Conservation (phyloP, 1,284 basidiomycete species). For the Sporisorium exsertum region DNA sequence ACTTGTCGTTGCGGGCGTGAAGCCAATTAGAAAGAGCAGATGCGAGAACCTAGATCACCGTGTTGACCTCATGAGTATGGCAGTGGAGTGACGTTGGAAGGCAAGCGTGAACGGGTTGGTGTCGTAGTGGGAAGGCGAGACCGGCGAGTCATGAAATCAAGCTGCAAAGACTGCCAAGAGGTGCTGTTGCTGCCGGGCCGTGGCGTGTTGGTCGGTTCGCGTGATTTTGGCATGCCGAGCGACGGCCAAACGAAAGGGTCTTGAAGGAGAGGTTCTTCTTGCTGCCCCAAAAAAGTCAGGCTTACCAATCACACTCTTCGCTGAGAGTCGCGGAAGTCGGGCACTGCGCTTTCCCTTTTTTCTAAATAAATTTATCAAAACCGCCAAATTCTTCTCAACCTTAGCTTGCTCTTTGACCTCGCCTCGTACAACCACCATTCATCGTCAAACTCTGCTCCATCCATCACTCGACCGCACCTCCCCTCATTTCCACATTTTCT, state of each 20-base stretch:
- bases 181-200: no score
- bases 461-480: not conserved
- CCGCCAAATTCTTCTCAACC: not conserved
- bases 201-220: constrained; percentile 10
- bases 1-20: no score
- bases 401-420: not conserved
- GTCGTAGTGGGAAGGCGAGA: no score
- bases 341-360: not conserved
- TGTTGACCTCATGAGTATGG: no score
- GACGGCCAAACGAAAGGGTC: not conserved
- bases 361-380: not conserved
- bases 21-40: no score
- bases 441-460: not conserved
- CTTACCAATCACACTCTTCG: constrained; percentile 20
- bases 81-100: no score
- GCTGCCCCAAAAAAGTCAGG: constrained; percentile 7
- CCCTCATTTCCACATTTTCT: not conserved
- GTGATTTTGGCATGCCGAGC: not conserved
- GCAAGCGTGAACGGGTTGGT: no score
- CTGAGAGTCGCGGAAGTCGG: constrained; percentile 6
- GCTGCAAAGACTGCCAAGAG: no score
- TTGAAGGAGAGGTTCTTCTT: not conserved
- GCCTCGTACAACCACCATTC: not conserved
- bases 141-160: no score
- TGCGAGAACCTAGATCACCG: no score